Evolutionary conservation across 1,284 basidiomycete genomes (phyloP), one percentile per base, ranked within the genome.

Genomic region (Ustilago xerochloae): DNA sequence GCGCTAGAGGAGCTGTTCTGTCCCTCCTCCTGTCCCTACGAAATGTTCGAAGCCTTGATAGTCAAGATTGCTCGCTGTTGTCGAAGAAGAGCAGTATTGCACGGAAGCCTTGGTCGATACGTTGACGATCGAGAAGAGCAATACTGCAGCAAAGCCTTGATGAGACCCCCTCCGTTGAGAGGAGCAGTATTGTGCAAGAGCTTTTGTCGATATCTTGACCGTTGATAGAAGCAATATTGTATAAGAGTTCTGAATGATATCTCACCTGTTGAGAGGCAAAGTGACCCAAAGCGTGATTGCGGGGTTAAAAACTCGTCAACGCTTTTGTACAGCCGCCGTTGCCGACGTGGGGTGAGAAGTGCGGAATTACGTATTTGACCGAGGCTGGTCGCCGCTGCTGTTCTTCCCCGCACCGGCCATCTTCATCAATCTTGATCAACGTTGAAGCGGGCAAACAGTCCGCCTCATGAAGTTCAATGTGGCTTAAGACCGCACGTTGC

Each of bases 231-330:
- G 9, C 38, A 20, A 39, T 39, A 10, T 7, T 18, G 15, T 26
- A n/a, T n/a, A n/a, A n/a, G 3, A 20, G 43, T 20, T 8, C 41
- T 45, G 41, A n/a, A 9, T n/a, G n/a, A 16, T 6, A 16, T 18
- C 16, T 28, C 20, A 30, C 16, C 10, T 41, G 24, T 35, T 20
- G 50, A 29, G 36, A 7, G 32, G 35, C 24, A 28, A 22, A 20
- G 48, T n/a, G n/a, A n/a, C n/a, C n/a, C n/a, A n/a, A n/a, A n/a
- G n/a, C n/a, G n/a, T n/a, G 18, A 38, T 26, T 64, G 62, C 62
- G 62, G 62, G 43, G 49, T 39, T 63, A 63, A 26, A 56, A 16
- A n/a, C n/a, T n/a, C n/a, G n/a, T n/a, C n/a, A n/a, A n/a, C n/a
- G n/a, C n/a, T n/a, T n/a, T n/a, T n/a, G n/a, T n/a, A n/a, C 30